Percentiles rank a stretch among this genome's conserved stretches.
These are phyloP conservation scores for Phytopythium boreale DNA, from an alignment of 352 stramenopile genomes.

Conservation along the genomic window DNA sequence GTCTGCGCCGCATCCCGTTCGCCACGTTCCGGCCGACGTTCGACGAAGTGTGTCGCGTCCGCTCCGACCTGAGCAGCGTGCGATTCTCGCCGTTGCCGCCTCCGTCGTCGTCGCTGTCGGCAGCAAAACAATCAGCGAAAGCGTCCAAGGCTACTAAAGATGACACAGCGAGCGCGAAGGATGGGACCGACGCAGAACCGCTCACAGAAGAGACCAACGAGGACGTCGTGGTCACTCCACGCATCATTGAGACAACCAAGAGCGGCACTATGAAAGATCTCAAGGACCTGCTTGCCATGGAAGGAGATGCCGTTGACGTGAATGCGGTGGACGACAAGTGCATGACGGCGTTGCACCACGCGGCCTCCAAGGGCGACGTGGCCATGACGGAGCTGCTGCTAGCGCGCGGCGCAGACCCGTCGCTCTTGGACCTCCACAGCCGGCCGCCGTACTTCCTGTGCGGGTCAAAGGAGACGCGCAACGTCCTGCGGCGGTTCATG, in stretches of 20 bases:
- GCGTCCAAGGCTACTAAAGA: slow-evolving; percentile 7
- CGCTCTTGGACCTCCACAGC: slow-evolving; percentile 70
- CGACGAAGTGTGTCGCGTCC: slow-evolving; percentile 78
- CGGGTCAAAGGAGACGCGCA: slow-evolving; percentile 82
- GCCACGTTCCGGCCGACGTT: slow-evolving; percentile 84
- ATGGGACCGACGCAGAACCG: slow-evolving; percentile 2
- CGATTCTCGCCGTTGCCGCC: slow-evolving; percentile 53
- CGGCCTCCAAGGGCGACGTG: slow-evolving; percentile 40
- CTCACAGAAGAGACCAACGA: slow-evolving; percentile 8
- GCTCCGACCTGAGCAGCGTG: slow-evolving; percentile 64
- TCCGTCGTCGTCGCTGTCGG: slow-evolving; percentile 8
- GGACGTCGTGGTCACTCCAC: slow-evolving; percentile 20
- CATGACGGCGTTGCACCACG: slow-evolving; percentile 82
- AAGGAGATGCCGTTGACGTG: slow-evolving; percentile 26
- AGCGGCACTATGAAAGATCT: slow-evolving; percentile 30
- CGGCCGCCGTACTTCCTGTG: slow-evolving; percentile 91
- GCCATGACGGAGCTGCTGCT: slow-evolving; percentile 72
- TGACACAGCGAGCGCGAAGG: slow-evolving; percentile 6
- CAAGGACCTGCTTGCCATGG: slow-evolving; percentile 32
- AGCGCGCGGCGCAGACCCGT: slow-evolving; percentile 82
- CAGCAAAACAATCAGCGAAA: not conserved
- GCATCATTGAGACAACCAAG: slow-evolving; percentile 40
- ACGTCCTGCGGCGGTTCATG: slow-evolving; percentile 90
- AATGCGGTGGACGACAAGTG: slow-evolving; percentile 58
- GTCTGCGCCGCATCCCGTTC: slow-evolving; percentile 79